phyloP scores from a whole-genome alignment of 208 protist genomes.

The Crithidia thermophila region DNA sequence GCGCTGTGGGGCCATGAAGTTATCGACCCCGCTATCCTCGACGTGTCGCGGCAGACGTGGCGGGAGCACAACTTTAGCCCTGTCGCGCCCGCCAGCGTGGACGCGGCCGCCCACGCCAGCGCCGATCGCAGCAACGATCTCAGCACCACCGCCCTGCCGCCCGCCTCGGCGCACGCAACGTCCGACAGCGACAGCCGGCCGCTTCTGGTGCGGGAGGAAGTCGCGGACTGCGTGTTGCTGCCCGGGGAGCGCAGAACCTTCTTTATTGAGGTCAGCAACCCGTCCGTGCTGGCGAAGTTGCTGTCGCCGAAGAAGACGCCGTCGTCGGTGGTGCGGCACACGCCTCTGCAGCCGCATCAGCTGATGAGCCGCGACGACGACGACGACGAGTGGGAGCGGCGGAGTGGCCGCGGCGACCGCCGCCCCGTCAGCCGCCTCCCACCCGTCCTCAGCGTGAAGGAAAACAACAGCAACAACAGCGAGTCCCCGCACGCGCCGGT shows the following conservation, averaged over 20 bases:
- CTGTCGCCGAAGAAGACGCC: background rate
- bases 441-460: too few relatives aligned
- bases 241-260: constrained; percentile 45
- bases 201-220: constrained; percentile 30
- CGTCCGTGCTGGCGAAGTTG: constrained; percentile 18
- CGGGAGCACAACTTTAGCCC: constrained; percentile 18
- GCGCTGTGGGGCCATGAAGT: constrained; percentile 17
- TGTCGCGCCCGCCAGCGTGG: constrained; percentile 2
- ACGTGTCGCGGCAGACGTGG: constrained; percentile 28
- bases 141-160: background rate
- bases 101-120: background rate
- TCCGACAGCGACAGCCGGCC: constrained; percentile 16
- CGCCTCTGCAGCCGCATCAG: background rate
- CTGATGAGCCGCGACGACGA: background rate
- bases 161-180: background rate
- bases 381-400: background rate
- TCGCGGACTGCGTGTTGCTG: constrained; percentile 54
- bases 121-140: background rate
- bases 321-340: background rate
- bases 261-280: constrained; percentile 33
- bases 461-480: background rate
- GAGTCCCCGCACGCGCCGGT: background rate
- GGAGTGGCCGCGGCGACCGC: too few relatives aligned
- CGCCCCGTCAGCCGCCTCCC: background rate
- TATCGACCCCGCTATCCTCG: constrained; percentile 14